Percentiles rank a stretch among this genome's conserved stretches.
Evolutionary conservation across 2,329 filamentous ascomycete species (phyloP).

Genomic region (Microdochium nivale): DNA sequence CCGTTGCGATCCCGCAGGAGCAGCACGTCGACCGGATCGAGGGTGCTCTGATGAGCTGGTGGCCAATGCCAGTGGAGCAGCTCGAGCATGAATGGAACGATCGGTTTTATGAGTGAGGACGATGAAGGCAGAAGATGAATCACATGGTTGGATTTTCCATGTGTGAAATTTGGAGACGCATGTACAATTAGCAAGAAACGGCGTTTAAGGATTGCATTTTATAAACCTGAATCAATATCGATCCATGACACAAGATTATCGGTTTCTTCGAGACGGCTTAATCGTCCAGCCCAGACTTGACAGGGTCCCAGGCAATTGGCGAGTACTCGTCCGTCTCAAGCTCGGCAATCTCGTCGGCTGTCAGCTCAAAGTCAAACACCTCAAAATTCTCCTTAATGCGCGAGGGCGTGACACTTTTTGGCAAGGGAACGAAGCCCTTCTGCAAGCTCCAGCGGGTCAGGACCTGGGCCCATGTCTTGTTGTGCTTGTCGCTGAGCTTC

Average conservation of each 20-base stretch:
- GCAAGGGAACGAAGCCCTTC: constrained; percentile 64
- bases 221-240: too few species aligned
- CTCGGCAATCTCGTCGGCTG: constrained; percentile 39
- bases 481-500: constrained; percentile 60
- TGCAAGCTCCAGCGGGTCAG: constrained; percentile 76
- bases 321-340: constrained; percentile 43
- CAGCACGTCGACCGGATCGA: constrained; percentile 11
- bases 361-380: constrained; percentile 47
- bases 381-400: constrained; percentile 57
- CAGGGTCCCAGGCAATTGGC: constrained; percentile 50
- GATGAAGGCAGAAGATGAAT: too few species aligned
- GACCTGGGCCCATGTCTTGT: constrained; percentile 67
- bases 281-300: constrained; percentile 33
- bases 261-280: too few species aligned
- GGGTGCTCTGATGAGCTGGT: constrained; percentile 16
- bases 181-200: too few species aligned
- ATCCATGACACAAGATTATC: neutral
- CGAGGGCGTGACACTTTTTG: constrained; percentile 62
- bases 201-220: too few species aligned
- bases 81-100: constrained; percentile 17
- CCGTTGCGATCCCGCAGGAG: neutral
- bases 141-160: too few species aligned
- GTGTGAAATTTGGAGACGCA: too few species aligned
- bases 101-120: constrained; percentile 18
- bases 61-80: constrained; percentile 10